phyloP scores from a whole-genome alignment of 176 grass and related monocot species.

The Melocanna baccifera region DNA sequence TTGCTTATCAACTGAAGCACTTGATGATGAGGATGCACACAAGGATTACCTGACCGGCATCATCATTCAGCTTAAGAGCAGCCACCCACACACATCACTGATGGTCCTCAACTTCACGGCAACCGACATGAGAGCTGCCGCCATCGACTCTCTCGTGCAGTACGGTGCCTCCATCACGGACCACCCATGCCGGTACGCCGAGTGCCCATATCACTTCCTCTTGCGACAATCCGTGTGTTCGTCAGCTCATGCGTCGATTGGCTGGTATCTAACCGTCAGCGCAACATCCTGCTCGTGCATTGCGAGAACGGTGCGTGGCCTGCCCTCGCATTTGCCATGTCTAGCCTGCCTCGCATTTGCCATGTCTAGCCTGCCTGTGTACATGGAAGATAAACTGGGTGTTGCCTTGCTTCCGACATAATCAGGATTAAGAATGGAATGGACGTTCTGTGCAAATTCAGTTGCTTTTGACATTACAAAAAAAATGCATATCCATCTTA shows the following conservation, averaged over 20 bases:
- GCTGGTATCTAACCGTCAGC: slow-evolving; percentile 34
- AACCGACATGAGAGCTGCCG: background rate
- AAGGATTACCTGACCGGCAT: slow-evolving; percentile 42
- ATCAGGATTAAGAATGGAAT: background rate
- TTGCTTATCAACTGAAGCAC: slow-evolving; percentile 34
- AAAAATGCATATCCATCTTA: background rate
- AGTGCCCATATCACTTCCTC: slow-evolving; percentile 38
- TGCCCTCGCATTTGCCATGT: slow-evolving; percentile 48
- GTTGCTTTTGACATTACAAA: background rate
- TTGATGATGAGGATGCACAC: slow-evolving; percentile 25
- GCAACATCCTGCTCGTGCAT: slow-evolving; percentile 57
- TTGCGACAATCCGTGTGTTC: slow-evolving; percentile 29
- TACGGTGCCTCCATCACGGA: slow-evolving; percentile 29
- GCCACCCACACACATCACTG: slow-evolving; percentile 40
- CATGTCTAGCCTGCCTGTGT: slow-evolving; percentile 37
- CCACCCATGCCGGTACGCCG: slow-evolving; percentile 35
- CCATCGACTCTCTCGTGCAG: slow-evolving; percentile 27
- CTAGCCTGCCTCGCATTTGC: slow-evolving; percentile 51
- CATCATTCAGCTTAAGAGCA: slow-evolving; percentile 44
- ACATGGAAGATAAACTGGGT: background rate
- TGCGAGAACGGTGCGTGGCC: slow-evolving; percentile 41
- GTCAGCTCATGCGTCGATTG: slow-evolving; percentile 43
- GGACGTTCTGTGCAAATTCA: background rate
- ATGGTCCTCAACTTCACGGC: slow-evolving; percentile 53
- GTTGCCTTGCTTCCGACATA: background rate